Conservation (phyloP, 306 rosid species). For the Prunus mume region DNA sequence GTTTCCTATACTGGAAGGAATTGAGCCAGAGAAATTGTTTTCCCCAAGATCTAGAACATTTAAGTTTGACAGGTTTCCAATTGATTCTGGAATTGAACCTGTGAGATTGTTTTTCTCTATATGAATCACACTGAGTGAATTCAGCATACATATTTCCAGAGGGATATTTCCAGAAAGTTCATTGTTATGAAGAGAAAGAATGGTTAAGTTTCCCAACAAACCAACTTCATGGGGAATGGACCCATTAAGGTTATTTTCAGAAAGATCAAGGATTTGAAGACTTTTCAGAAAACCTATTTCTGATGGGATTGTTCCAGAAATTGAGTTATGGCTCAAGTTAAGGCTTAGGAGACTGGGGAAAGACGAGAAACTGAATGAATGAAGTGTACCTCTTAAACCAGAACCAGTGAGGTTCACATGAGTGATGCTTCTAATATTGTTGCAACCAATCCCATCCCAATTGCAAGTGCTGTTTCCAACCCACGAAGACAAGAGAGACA, state of each 20-base stretch:
- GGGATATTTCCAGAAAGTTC: conserved; percentile 15
- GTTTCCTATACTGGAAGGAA: conserved; percentile 14
- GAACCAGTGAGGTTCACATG: conserved; percentile 17
- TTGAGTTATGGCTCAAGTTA: conserved; percentile 3
- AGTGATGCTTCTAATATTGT: conserved; percentile 14
- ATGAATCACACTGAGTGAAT: neutral
- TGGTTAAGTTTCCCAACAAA: neutral
- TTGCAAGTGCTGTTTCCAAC: conserved; percentile 14
- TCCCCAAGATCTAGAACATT: neutral
- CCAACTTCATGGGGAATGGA: conserved; percentile 6
- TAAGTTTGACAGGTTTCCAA: conserved; percentile 16
- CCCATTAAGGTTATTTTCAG: neutral
- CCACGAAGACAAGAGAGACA: conserved; percentile 24
- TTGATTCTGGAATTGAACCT: conserved; percentile 19
- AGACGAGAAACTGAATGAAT: conserved; percentile 18
- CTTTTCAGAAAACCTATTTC: neutral
- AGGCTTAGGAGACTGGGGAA: conserved; percentile 21
- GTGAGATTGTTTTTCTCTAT: neutral
- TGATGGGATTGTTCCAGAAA: conserved; percentile 16
- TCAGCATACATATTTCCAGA: conserved; percentile 3
- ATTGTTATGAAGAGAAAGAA: neutral
- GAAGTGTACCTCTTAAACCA: conserved; percentile 32
- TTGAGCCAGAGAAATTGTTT: conserved; percentile 7
- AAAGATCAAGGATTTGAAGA: conserved; percentile 6
- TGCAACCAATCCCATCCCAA: conserved; percentile 27